These are phyloP conservation scores for Suhomyces sp. DNA, from an alignment of 805 yeast species.

Conservation along the genomic window DNA sequence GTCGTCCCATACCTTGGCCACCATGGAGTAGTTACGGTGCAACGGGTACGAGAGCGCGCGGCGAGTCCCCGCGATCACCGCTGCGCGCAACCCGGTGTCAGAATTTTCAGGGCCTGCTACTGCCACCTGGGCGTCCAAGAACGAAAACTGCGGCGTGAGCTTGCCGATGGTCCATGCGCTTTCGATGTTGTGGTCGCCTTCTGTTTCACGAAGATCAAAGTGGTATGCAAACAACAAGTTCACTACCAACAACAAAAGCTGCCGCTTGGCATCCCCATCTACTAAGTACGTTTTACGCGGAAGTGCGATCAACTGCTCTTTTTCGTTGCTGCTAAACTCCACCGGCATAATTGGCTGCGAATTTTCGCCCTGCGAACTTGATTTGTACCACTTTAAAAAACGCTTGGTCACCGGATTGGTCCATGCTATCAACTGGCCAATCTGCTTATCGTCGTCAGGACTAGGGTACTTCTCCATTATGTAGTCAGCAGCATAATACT, in stretches of 20 bases:
- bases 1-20: conserved; percentile 69
- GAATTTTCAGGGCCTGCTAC: conserved; percentile 20
- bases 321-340: conserved; percentile 58
- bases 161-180: conserved; percentile 95
- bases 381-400: conserved; percentile 49
- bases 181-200: conserved; percentile 71
- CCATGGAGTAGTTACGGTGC: conserved; percentile 65
- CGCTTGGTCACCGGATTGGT: conserved; percentile 44
- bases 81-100: conserved; percentile 45
- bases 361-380: conserved; percentile 18
- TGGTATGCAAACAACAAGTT: conserved; percentile 69
- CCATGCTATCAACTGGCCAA: conserved; percentile 49
- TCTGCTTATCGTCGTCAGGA: conserved; percentile 50
- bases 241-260: conserved; percentile 60
- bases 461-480: conserved; percentile 56
- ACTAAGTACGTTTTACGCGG: conserved; percentile 64
- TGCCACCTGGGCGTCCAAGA: conserved; percentile 60
- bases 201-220: conserved; percentile 73
- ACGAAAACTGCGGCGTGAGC: conserved; percentile 72
- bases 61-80: conserved; percentile 61
- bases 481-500: conserved; percentile 83
- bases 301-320: conserved; percentile 62
- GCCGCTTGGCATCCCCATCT: conserved; percentile 44
- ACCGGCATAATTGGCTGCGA: conserved; percentile 35
- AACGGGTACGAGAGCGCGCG: conserved; percentile 79